Conservation (phyloP, 1,139 yeast species). For the Candida anutae region DNA sequence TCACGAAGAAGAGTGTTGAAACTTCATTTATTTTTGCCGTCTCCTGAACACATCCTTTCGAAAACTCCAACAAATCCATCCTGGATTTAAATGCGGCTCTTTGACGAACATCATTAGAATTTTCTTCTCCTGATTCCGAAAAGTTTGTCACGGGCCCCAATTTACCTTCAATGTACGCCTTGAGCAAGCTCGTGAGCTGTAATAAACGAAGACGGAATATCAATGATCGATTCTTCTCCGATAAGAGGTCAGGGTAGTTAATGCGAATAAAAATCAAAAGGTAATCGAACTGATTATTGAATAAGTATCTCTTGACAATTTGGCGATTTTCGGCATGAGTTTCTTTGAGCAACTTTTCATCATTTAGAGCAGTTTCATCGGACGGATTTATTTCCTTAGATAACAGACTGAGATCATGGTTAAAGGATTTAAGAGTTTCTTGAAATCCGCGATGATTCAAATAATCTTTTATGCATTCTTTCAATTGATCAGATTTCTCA, state of each 20-base stretch:
- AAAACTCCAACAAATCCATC: too few species aligned
- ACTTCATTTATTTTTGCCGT: constrained; percentile 15
- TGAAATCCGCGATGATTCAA: constrained; percentile 67
- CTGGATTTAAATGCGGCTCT: too few species aligned
- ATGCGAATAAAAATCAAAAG: constrained; percentile 35
- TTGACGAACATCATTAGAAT: too few species aligned
- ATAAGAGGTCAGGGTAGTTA: constrained; percentile 41
- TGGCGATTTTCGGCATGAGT: constrained; percentile 45
- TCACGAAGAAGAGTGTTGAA: constrained; percentile 23
- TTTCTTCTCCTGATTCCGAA: too few species aligned
- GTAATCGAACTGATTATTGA: constrained; percentile 40
- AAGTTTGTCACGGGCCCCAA: constrained; percentile 10
- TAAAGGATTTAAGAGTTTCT: constrained; percentile 59
- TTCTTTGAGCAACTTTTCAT: constrained; percentile 10
- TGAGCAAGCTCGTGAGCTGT: constrained; percentile 33
- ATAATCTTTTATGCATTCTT: constrained; percentile 58
- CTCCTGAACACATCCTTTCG: too few species aligned
- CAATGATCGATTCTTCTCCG: constrained; percentile 25
- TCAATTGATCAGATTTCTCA: constrained; percentile 30
- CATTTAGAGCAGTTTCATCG: constrained; percentile 6
- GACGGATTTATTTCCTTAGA: constrained; percentile 11
- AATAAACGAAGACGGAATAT: constrained; percentile 49
- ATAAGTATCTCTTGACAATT: constrained; percentile 37
- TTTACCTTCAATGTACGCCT: constrained; percentile 14
- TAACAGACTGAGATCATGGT: constrained; percentile 32